A percentile compares a stretch with the other conserved stretches of the same genome.
Evolutionary conservation across 371 early-diverging fungal species (phyloP).

Genomic region (Coemansia sp.): DNA sequence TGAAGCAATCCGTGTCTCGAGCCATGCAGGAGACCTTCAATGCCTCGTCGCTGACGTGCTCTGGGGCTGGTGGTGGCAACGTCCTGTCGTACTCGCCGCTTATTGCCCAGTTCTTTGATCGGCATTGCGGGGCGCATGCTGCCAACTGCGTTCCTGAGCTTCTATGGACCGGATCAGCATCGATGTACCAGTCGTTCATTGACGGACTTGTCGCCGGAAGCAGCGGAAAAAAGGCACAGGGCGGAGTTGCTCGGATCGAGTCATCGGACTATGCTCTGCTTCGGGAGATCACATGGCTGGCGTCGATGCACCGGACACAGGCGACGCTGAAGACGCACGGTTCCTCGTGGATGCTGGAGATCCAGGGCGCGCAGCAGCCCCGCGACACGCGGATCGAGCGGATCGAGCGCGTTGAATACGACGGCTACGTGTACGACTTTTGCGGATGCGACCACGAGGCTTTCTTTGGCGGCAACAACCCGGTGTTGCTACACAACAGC

Average conservation of each 20-base stretch:
- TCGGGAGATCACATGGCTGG: constrained; percentile 44
- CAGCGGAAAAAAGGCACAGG: background rate
- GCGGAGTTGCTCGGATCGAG: background rate
- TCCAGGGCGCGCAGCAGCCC: constrained; percentile 10
- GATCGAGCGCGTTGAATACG: constrained; percentile 29
- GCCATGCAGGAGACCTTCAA: constrained; percentile 13
- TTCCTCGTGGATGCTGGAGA: constrained; percentile 12
- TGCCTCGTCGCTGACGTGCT: background rate
- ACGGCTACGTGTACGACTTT: constrained; percentile 46
- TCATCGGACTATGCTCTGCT: constrained; percentile 23
- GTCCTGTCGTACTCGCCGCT: constrained; percentile 11
- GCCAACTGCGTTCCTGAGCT: constrained; percentile 29
- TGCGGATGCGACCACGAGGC: constrained; percentile 50
- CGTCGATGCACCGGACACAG: constrained; percentile 34
- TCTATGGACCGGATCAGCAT: constrained; percentile 25
- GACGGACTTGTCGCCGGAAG: constrained; percentile 14
- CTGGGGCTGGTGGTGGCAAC: background rate
- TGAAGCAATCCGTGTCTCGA: background rate
- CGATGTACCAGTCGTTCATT: constrained; percentile 18
- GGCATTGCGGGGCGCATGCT: constrained; percentile 7
- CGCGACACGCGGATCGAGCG: constrained; percentile 25
- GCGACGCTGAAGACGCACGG: constrained; percentile 13
- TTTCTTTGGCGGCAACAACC: constrained; percentile 50
- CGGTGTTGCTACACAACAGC: constrained; percentile 54
- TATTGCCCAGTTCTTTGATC: constrained; percentile 29